Evolutionary conservation across 2,329 filamentous ascomycete genomes (phyloP).

Genomic region (Mycosphaerelloides madeirae): DNA sequence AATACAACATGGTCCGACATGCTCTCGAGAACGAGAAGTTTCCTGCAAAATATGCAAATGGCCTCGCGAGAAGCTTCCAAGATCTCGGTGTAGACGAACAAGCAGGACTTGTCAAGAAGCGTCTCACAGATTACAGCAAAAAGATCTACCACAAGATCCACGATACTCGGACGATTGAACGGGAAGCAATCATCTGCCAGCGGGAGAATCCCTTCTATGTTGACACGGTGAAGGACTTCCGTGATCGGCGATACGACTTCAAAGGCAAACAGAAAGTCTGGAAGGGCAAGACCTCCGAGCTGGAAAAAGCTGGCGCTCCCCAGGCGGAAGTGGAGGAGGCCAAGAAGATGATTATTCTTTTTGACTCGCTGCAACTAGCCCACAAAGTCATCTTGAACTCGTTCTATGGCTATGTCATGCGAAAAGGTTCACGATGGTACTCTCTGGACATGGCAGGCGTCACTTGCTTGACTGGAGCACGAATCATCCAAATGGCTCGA

Average conservation of each 20-base stretch:
- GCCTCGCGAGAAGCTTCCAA: conserved; percentile 68
- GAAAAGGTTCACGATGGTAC: conserved; percentile 98
- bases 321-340: conserved; percentile 78
- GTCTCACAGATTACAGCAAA: conserved; percentile 87
- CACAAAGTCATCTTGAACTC: conserved; percentile 99
- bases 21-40: conserved; percentile 90
- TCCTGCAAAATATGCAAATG: conserved; percentile 69
- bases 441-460: conserved; percentile 99
- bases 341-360: conserved; percentile 98
- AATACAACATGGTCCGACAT: conserved; percentile 98
- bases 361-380: conserved; percentile 90
- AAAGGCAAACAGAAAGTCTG: conserved; percentile 97
- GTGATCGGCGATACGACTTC: conserved; percentile 96
- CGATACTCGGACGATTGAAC: conserved; percentile 84
- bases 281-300: conserved; percentile 88
- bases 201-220: conserved; percentile 98
- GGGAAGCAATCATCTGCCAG: conserved; percentile 97
- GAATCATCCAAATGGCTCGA: conserved; percentile 93
- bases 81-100: conserved; percentile 81
- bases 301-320: conserved; percentile 77
- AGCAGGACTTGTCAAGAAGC: conserved; percentile 72
- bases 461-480: conserved; percentile 91
- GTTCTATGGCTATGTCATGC: conserved; percentile 99
- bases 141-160: conserved; percentile 99
- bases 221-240: conserved; percentile 90